These are phyloP conservation scores for Cadophora luteo-olivacea DNA, from an alignment of 2,329 filamentous ascomycete genomes.

Conservation along the genomic window DNA sequence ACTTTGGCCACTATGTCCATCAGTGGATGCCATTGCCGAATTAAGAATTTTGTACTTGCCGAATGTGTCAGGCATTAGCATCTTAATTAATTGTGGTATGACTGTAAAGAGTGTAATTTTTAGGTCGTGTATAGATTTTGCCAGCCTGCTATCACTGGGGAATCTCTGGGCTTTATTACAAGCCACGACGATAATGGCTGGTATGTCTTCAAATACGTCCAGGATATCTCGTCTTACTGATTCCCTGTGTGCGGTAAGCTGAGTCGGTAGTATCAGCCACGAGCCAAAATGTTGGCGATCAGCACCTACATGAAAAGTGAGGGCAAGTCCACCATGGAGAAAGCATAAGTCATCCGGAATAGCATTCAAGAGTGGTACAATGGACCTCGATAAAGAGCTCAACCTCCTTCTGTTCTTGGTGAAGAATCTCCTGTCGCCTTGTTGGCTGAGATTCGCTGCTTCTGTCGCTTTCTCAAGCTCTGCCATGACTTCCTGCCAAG, in stretches of 20 bases:
- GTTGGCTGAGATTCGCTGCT: not conserved
- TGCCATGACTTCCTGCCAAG: not conserved
- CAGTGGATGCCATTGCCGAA: not conserved
- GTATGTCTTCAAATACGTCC: constrained; percentile 15
- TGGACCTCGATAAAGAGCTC: not conserved
- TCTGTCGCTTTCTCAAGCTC: not conserved
- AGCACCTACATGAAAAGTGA: constrained; percentile 13
- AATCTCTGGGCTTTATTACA: constrained; percentile 6
- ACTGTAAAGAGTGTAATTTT: constrained; percentile 12
- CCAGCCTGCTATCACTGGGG: constrained; percentile 4
- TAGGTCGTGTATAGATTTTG: constrained; percentile 1
- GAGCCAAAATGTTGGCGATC: not conserved
- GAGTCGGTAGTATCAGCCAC: not conserved
- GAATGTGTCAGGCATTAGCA: constrained; percentile 14
- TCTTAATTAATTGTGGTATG: constrained; percentile 6
- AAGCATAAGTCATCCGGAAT: constrained; percentile 14
- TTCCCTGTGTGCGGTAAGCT: constrained; percentile 11
- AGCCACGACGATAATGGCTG: constrained; percentile 12
- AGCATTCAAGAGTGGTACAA: constrained; percentile 7
- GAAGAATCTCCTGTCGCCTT: constrained; percentile 8
- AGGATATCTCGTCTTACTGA: constrained; percentile 5
- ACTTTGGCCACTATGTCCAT: constrained; percentile 9
- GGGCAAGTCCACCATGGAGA: constrained; percentile 16
- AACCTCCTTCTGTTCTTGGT: constrained; percentile 1
- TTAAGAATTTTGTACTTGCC: not conserved